Percentiles rank a stretch among this genome's conserved stretches.
Evolutionary conservation across 2,329 filamentous ascomycete species (phyloP).

Genomic region (Aspergillus alliaceus): DNA sequence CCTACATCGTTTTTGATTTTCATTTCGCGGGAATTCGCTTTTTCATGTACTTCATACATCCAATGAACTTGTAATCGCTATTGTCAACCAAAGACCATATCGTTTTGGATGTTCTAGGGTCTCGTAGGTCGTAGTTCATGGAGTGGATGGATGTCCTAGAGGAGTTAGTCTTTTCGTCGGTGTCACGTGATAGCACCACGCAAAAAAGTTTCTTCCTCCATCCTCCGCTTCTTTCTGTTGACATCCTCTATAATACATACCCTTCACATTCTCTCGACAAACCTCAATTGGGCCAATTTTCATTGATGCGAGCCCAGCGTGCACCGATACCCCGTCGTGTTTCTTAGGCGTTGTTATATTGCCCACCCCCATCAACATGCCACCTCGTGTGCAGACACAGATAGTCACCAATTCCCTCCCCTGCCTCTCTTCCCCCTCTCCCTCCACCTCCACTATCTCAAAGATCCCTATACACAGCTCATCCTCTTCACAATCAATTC

Average conservation of each 20-base stretch:
- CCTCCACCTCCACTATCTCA: constrained; percentile 18
- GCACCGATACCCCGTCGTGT: not conserved
- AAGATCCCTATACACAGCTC: constrained; percentile 3
- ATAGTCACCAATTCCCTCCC: constrained; percentile 35
- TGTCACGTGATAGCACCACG: not conserved
- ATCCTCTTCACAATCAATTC: constrained; percentile 12
- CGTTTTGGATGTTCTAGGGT: too few species aligned
- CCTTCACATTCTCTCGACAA: constrained; percentile 4
- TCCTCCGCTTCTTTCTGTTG: constrained; percentile 12
- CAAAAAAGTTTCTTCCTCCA: constrained; percentile 33
- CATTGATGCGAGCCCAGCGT: constrained; percentile 1
- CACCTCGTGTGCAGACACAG: constrained; percentile 40
- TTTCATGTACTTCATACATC: not conserved
- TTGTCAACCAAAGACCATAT: not conserved
- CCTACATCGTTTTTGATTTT: not conserved
- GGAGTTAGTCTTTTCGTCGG: not conserved
- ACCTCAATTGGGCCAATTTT: constrained; percentile 17
- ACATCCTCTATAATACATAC: constrained; percentile 11
- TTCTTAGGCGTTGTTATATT: not conserved
- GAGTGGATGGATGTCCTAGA: too few species aligned
- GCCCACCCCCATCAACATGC: constrained; percentile 28
- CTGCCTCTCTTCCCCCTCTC: constrained; percentile 25
- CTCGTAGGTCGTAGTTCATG: too few species aligned
- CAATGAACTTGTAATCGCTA: constrained; percentile 4
- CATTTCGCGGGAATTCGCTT: not conserved